Conservation (phyloP, 768 basidiomycete species). For the Russula sp. region DNA sequence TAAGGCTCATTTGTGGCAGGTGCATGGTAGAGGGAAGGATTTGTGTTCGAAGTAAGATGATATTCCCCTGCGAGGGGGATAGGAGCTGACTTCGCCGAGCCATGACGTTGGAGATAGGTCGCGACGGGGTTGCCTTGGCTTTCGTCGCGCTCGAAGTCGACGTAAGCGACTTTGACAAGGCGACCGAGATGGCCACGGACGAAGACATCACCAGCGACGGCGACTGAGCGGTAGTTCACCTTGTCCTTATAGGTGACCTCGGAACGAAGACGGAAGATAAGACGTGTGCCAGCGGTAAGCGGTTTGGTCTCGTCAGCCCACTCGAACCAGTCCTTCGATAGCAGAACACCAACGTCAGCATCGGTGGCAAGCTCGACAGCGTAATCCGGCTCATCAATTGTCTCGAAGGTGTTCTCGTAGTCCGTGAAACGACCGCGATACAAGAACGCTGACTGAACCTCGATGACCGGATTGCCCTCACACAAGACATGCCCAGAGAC, state of each 20-base stretch:
- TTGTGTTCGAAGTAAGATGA: constrained; percentile 65
- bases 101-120: constrained; percentile 89
- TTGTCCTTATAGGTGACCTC: constrained; percentile 90
- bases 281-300: constrained; percentile 68
- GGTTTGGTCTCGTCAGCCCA: constrained; percentile 84
- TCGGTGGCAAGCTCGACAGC: constrained; percentile 65
- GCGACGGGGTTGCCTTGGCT: constrained; percentile 90
- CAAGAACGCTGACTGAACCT: constrained; percentile 92
- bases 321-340: constrained; percentile 96
- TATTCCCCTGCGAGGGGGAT: constrained; percentile 78
- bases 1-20: constrained; percentile 94
- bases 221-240: constrained; percentile 70
- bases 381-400: constrained; percentile 84
- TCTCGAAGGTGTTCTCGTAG: constrained; percentile 95
- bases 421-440: constrained; percentile 94
- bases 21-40: constrained; percentile 62
- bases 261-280: constrained; percentile 86
- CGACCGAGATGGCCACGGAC: constrained; percentile 83
- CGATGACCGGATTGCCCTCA: constrained; percentile 73
- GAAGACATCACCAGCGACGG: constrained; percentile 80
- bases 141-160: constrained; percentile 82
- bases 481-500: constrained; percentile 82
- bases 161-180: constrained; percentile 79
- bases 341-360: constrained; percentile 80
- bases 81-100: constrained; percentile 66